These are phyloP conservation scores for Alternaria sp. DNA, from an alignment of 2,329 filamentous ascomycete genomes.

Conservation along the genomic window DNA sequence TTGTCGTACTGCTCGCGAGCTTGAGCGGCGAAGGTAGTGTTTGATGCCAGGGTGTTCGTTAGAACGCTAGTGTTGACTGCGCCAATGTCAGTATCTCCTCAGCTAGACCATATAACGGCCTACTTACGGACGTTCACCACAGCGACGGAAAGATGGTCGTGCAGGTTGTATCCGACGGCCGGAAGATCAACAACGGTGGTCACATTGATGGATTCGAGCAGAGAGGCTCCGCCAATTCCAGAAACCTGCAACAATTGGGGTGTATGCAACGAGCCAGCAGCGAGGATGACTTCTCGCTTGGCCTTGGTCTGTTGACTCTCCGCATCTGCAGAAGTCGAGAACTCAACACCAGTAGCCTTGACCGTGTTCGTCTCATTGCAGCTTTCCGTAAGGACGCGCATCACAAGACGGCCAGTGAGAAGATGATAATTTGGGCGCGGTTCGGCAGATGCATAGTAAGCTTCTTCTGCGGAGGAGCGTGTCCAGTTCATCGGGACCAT, in stretches of 20 bases:
- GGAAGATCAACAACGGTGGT: conserved; percentile 30
- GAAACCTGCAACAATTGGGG: conserved; percentile 38
- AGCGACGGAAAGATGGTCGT: conserved; percentile 24
- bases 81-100: not conserved
- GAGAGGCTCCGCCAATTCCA: conserved; percentile 32
- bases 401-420: conserved; percentile 22
- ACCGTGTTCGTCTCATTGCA: conserved; percentile 4
- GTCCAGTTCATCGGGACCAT: conserved; percentile 16
- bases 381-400: conserved; percentile 18
- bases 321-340: conserved; percentile 22
- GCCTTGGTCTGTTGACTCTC: conserved; percentile 20
- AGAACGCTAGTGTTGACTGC: conserved; percentile 21
- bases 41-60: conserved; percentile 12
- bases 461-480: conserved; percentile 29
- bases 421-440: conserved; percentile 28
- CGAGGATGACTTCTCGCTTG: conserved; percentile 31
- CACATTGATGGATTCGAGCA: conserved; percentile 28
- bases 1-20: conserved; percentile 23
- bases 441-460: conserved; percentile 25
- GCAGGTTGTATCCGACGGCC: conserved; percentile 33
- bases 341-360: conserved; percentile 28
- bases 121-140: conserved; percentile 18
- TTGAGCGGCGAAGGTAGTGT: conserved; percentile 29
- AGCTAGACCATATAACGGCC: not conserved
- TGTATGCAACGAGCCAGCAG: conserved; percentile 34